phyloP scores from a whole-genome alignment of 192 early-diverging fungal species.

The Gonapodya sp. region DNA sequence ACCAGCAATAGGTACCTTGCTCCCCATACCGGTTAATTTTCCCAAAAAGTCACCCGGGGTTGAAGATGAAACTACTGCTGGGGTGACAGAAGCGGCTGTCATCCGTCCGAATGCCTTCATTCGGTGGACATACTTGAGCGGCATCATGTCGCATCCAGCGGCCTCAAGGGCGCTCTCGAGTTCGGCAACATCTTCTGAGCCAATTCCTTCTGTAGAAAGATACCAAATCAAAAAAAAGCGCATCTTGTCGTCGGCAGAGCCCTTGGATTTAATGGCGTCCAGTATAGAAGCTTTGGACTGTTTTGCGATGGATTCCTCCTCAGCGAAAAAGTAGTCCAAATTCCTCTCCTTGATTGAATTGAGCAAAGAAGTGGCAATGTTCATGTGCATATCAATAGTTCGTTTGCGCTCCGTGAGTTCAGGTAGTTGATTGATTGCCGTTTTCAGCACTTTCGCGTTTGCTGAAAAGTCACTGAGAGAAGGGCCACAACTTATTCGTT shows the following conservation, averaged over 20 bases:
- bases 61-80: conserved; percentile 26
- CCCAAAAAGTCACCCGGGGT: conserved; percentile 38
- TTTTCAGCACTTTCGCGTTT: conserved; percentile 79
- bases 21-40: conserved; percentile 62
- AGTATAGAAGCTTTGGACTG: conserved; percentile 68
- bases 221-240: conserved; percentile 83
- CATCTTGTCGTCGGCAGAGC: conserved; percentile 76
- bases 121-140: conserved; percentile 73
- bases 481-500: background rate
- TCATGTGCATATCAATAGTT: conserved; percentile 97
- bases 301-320: conserved; percentile 80
- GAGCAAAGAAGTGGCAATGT: conserved; percentile 83
- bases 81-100: conserved; percentile 39
- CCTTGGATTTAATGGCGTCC: conserved; percentile 68
- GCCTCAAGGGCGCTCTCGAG: conserved; percentile 63
- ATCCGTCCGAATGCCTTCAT: conserved; percentile 51
- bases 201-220: conserved; percentile 56
- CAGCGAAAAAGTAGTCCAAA: conserved; percentile 85
- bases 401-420: conserved; percentile 90
- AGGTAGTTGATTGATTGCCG: conserved; percentile 85
- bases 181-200: conserved; percentile 74
- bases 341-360: conserved; percentile 85
- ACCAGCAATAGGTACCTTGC: conserved; percentile 37
- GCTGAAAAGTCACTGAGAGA: conserved; percentile 57
- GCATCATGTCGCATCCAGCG: conserved; percentile 63